Base-by-base conservation (phyloP, 129 eudicot species). In the Calendula officinalis region DNA sequence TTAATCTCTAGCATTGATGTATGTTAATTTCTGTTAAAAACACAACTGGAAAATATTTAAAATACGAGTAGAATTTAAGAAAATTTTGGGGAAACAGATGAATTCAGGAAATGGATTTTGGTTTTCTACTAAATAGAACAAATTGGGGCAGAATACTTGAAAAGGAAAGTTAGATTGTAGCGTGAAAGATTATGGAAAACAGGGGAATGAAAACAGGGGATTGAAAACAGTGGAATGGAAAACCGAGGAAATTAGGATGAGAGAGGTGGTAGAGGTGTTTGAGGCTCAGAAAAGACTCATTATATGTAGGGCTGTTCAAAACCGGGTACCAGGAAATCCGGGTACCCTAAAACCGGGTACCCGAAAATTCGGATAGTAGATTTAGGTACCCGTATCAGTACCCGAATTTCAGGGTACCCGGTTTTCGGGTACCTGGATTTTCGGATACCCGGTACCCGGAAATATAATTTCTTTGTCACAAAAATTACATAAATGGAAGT, bases 1-100 rank as follows among this genome's bases (percentile, higher is more conserved):
- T 84, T 59, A 70, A 77, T 68, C 36, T 72, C 63, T 46, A 74
- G 69, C 78, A 77, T 81, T 67, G 53, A 9, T 41, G 27, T 54
- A 22, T 32, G 8, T 10, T 15, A 44, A 12, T 54, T n/a, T 55
- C 22, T 14, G 52, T 3, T 5, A 3, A 44, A 30, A 55, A 11
- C 16, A 30, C 62, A 67, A 49, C 9, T 36, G 16, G 40, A 2
- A 10, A 16, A 66, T 66, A 48, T 49, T 38, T 22, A 1, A 55
- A 33, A 13, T 8, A 48, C 1, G 9, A 34, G 47, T 35, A 17
- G 38, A 22, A 27, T 62, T 5, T 7, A 6, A 30, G 16, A 5
- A 8, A 27, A 17, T 6, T 66, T 66, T 13, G 42, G 32, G 34
- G 44, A 7, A 2, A 37, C 53, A 27, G 32, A 49, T 15, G 7